Conservation (phyloP, 108 stramenopile genomes). For the Pelagomonas calceolata region DNA sequence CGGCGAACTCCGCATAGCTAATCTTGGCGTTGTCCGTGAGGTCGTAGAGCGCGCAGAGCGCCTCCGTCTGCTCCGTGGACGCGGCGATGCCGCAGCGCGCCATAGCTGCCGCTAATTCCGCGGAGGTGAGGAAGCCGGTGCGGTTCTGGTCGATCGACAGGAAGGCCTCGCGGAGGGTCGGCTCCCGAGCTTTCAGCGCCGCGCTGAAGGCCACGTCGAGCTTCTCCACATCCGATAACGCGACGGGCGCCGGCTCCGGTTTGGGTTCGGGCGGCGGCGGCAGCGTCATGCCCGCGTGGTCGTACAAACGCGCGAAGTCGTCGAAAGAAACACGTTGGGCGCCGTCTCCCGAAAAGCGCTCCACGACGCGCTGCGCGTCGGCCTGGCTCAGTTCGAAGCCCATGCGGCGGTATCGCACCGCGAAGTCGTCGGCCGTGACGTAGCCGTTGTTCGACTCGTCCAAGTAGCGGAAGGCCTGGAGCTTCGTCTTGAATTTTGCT, state of each 20-base stretch:
- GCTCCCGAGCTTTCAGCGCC: not conserved
- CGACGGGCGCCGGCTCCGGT: not conserved
- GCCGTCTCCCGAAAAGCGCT: not conserved
- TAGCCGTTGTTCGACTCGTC: not conserved
- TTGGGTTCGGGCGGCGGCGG: not conserved
- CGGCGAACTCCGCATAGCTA: not conserved
- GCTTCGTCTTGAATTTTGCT: not conserved
- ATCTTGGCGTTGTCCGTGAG: not conserved
- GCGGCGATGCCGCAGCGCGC: not conserved
- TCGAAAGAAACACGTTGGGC: not conserved
- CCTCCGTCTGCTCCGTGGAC: not conserved
- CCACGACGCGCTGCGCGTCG: not conserved
- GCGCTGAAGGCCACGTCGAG: not conserved
- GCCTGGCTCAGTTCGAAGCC: not conserved
- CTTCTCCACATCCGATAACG: not conserved
- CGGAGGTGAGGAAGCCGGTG: not conserved
- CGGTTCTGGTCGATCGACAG: not conserved
- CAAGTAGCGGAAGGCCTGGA: not conserved
- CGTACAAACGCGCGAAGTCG: not conserved
- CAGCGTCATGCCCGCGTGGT: not conserved
- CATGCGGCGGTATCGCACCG: not conserved
- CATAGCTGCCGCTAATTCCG: not conserved
- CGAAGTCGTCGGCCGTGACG: not conserved
- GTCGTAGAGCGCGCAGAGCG: not conserved
- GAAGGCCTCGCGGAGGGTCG: not conserved